Evolutionary conservation across 2,329 filamentous ascomycete species (phyloP), one percentile per base, ranked within the genome.

Genomic region (Akanthomyces uredinophilus): DNA sequence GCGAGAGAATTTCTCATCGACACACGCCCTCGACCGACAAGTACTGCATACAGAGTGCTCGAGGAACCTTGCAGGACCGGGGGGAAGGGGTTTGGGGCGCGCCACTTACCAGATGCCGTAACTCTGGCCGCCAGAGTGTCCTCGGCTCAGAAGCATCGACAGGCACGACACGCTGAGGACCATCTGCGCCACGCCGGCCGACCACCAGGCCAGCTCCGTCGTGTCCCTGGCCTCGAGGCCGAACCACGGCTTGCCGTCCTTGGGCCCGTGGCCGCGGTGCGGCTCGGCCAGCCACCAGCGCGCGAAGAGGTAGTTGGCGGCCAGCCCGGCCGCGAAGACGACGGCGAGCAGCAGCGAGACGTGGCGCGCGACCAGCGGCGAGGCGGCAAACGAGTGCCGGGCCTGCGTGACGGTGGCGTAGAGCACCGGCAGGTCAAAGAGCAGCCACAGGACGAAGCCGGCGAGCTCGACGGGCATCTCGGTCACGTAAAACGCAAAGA

Each of bases 161-260:
- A 81, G 64, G 7, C 75, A 74, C 27, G 71, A 70, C 2, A 72
- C 71, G 60, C 78, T 80, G 47, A 74, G 69, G 11, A 75, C 67
- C 57, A 79, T 68, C 66, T 83, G 80, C 29, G 74, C 73, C 18
- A 78, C 67, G 39, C 77, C 75, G 1, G 79, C 79, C 8, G 77
- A 78, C 77, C 79, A 82, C 59, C 75, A 82, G 1, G 77, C 75
- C 67, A 82, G 65, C 70, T 83, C 81, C 2, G 80, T 81, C 35
- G 76, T 78, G 68, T 83, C 81, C 37, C 70, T 73, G 50, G 69
- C 75, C 64, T 74, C 76, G 50, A 64, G 69, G 27, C 72, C 76
- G 67, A 75, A 71, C 68, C 73, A 78, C 65, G 73, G 75, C 69
- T 79, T 80, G 51, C 80, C 79, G 59, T 77, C 71, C 66, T 81